phyloP scores from a whole-genome alignment of 352 stramenopile genomes.

The Phytophthora lateralis region DNA sequence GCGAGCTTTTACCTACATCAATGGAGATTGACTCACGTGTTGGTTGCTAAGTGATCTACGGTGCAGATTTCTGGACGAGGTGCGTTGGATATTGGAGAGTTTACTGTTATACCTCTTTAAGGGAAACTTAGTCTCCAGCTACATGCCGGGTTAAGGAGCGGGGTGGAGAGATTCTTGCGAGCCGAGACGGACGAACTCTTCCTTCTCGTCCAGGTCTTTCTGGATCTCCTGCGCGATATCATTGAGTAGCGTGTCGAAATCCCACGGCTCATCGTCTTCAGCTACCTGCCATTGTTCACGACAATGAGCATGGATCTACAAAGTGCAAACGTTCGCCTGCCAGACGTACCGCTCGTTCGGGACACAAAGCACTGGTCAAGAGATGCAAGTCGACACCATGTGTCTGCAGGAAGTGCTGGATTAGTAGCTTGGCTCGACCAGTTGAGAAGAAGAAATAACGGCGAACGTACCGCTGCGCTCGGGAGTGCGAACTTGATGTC shows the following conservation, averaged over 20 bases:
- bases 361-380: constrained; percentile 67
- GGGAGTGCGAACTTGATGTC: constrained; percentile 83
- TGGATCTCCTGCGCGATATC: constrained; percentile 84
- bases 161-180: constrained; percentile 33
- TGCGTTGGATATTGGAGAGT: neutral
- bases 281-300: constrained; percentile 39
- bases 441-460: neutral
- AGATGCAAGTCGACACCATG: constrained; percentile 71
- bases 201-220: constrained; percentile 78
- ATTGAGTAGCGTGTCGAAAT: constrained; percentile 78
- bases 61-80: neutral
- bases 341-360: constrained; percentile 65
- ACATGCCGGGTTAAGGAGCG: constrained; percentile 10
- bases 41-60: neutral
- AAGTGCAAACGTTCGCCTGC: neutral
- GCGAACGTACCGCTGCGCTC: constrained; percentile 42
- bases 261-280: constrained; percentile 74
- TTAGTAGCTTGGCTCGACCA: neutral
- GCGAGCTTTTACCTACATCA: neutral
- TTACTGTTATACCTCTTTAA: neutral
- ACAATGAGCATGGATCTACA: neutral
- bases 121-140: neutral
- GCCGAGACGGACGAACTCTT: constrained; percentile 55
- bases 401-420: constrained; percentile 27
- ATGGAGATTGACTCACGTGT: neutral